These are phyloP conservation scores for Amylocystis lapponica DNA, from an alignment of 768 basidiomycete species.

Conservation along the genomic window DNA sequence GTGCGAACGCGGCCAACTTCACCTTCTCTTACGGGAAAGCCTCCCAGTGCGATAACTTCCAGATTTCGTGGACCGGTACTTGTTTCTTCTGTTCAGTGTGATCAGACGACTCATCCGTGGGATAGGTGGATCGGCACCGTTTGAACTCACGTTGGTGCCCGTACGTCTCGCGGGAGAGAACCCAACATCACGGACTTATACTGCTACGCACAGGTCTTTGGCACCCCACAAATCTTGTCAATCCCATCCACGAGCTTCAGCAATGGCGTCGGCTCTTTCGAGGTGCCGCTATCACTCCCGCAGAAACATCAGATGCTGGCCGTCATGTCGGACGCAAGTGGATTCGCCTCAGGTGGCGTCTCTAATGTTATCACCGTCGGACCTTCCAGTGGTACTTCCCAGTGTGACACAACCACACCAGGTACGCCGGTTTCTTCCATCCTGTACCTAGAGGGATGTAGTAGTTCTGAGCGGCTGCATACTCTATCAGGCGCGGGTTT, in stretches of 20 bases:
- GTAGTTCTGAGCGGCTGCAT: not conserved
- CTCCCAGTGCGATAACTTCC: slow-evolving; percentile 57
- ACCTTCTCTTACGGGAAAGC: slow-evolving; percentile 49
- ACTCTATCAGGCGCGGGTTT: slow-evolving; percentile 34
- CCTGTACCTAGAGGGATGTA: not conserved
- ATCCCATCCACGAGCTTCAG: slow-evolving; percentile 51
- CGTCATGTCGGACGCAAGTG: slow-evolving; percentile 68
- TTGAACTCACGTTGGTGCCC: slow-evolving; percentile 41
- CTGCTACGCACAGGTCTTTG: slow-evolving; percentile 29
- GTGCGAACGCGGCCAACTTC: slow-evolving; percentile 25
- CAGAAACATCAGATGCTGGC: slow-evolving; percentile 39
- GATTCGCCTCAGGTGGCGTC: slow-evolving; percentile 62
- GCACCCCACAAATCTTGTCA: slow-evolving; percentile 44
- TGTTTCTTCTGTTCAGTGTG: not conserved
- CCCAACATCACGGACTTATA: slow-evolving; percentile 3
- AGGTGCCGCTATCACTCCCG: slow-evolving; percentile 37
- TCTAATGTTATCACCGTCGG: slow-evolving; percentile 45
- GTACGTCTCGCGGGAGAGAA: slow-evolving; percentile 28
- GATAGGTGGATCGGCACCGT: slow-evolving; percentile 56
- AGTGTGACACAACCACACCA: slow-evolving; percentile 46
- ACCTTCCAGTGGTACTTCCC: slow-evolving; percentile 31
- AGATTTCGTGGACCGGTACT: slow-evolving; percentile 57
- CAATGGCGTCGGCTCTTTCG: slow-evolving; percentile 49
- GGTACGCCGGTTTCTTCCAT: no score
- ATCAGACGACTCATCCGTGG: slow-evolving; percentile 1